Conservation (phyloP, 441 rosid species). For the Erodium texanum region DNA sequence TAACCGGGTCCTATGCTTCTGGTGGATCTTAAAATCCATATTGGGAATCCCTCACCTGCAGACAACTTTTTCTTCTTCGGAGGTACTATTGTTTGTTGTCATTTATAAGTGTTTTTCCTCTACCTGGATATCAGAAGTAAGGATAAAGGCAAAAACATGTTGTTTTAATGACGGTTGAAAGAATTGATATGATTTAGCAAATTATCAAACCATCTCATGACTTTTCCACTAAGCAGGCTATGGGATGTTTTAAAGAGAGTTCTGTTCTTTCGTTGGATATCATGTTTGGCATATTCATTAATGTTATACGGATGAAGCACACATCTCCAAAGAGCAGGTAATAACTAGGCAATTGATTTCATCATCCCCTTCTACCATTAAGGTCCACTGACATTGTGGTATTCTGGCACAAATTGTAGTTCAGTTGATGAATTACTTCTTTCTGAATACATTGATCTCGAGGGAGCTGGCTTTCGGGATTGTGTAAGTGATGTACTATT, state of each 20-base stretch:
- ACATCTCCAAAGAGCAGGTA: constrained; percentile 44
- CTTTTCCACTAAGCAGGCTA: constrained; percentile 27
- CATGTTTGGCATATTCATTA: constrained; percentile 51
- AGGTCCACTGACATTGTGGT: constrained; percentile 14
- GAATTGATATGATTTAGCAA: not conserved
- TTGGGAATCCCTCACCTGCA: constrained; percentile 40
- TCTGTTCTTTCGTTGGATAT: constrained; percentile 44
- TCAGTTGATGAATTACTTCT: constrained; percentile 63
- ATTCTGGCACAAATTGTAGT: constrained; percentile 30
- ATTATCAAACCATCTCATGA: not conserved
- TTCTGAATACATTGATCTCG: constrained; percentile 30
- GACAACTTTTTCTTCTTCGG: constrained; percentile 28
- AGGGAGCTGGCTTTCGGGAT: constrained; percentile 30
- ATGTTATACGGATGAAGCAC: constrained; percentile 38
- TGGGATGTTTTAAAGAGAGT: constrained; percentile 42
- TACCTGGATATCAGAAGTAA: not conserved
- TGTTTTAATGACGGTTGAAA: not conserved
- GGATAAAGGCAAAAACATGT: not conserved
- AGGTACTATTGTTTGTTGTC: constrained; percentile 34
- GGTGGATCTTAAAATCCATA: constrained; percentile 62
- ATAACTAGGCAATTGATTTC: constrained; percentile 10
- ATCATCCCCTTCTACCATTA: not conserved
- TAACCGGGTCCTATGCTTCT: constrained; percentile 44
- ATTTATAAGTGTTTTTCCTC: not conserved
- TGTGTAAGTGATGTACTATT: constrained; percentile 35